Percentiles rank a stretch among this genome's conserved stretches.
These are phyloP conservation scores for Megacollybia marginata DNA, from an alignment of 768 basidiomycete species.

Conservation along the genomic window DNA sequence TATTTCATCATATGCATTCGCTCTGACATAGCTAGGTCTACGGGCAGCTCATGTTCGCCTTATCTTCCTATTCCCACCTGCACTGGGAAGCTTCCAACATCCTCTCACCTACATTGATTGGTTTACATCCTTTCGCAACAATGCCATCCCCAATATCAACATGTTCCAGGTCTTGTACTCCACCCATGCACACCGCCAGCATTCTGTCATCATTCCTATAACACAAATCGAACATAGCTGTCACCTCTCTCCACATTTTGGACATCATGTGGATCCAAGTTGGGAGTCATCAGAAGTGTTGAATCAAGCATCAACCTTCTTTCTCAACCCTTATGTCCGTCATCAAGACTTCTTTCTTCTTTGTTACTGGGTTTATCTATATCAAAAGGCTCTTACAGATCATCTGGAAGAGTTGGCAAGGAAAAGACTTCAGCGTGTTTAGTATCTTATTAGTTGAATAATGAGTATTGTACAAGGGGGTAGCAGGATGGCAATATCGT, in stretches of 20 bases:
- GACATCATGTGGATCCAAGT: background rate
- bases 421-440: background rate
- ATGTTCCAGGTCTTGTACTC: constrained; percentile 13
- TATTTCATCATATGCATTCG: background rate
- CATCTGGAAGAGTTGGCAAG: background rate
- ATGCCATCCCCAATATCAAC: constrained; percentile 3
- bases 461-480: too few relatives aligned
- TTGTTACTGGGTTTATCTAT: background rate
- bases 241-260: constrained; percentile 15
- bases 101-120: constrained; percentile 19
- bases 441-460: too few relatives aligned
- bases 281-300: constrained; percentile 6
- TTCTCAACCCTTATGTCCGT: constrained; percentile 7
- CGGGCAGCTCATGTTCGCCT: constrained; percentile 16
- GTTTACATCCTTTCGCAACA: constrained; percentile 15
- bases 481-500: too few relatives aligned
- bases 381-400: background rate
- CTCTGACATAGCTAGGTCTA: constrained; percentile 5
- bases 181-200: constrained; percentile 7
- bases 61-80: too few relatives aligned
- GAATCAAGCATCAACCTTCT: constrained; percentile 2
- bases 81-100: constrained; percentile 3
- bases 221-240: constrained; percentile 13
- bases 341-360: background rate
- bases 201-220: too few relatives aligned